Evolutionary conservation across 2,329 filamentous ascomycete species (phyloP).

Genomic region (Ceratocystis lukuohia): DNA sequence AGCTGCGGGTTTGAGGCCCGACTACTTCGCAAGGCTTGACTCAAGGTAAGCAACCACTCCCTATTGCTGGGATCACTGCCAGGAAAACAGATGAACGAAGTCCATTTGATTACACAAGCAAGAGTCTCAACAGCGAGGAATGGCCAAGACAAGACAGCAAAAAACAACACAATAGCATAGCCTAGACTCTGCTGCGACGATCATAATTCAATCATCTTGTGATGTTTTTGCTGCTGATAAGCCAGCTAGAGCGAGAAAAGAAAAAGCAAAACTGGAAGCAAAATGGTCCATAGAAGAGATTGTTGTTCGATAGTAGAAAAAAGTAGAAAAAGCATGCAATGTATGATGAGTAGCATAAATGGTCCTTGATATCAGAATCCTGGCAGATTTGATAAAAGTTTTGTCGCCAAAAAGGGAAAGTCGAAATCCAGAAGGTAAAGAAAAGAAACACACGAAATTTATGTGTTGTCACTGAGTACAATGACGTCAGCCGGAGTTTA

Average conservation of each 20-base stretch:
- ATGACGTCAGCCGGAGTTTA: background rate
- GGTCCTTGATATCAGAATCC: slow-evolving; percentile 5
- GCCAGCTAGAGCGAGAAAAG: background rate
- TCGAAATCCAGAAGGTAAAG: slow-evolving; percentile 1
- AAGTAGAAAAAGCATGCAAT: background rate
- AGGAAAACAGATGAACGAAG: background rate
- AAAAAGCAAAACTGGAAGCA: slow-evolving; percentile 6
- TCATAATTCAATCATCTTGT: slow-evolving; percentile 4
- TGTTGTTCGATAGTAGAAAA: slow-evolving; percentile 5
- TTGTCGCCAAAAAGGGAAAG: slow-evolving; percentile 6
- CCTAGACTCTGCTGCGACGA: background rate
- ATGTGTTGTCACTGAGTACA: slow-evolving; percentile 2
- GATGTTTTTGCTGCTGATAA: background rate
- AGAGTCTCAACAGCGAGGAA: background rate
- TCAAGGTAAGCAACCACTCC: background rate
- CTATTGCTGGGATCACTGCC: background rate
- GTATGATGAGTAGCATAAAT: background rate
- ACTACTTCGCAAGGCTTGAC: background rate
- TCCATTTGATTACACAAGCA: background rate
- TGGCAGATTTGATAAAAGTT: background rate
- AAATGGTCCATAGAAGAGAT: slow-evolving; percentile 15
- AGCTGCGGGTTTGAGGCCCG: background rate
- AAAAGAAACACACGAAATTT: slow-evolving; percentile 5
- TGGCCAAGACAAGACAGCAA: background rate
- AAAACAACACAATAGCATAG: background rate